Evolutionary conservation across 2,329 filamentous ascomycete species (phyloP), one percentile per base, ranked within the genome.

Genomic region (Nemania abortiva): DNA sequence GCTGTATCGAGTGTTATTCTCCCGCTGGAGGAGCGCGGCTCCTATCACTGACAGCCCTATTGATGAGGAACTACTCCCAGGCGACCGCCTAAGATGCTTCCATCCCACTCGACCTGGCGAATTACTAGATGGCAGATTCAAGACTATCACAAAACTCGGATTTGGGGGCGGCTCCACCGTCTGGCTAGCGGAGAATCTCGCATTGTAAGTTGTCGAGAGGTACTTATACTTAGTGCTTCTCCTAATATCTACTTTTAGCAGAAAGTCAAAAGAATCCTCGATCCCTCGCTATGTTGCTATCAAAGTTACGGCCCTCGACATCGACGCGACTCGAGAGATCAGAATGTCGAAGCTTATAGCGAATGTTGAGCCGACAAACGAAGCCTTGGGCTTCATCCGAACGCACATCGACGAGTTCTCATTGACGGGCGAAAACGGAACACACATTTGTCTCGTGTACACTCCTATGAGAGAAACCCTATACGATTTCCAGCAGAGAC

Each of bases 151-250:
- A 6, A 58, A 58, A 39, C 22, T 58, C 15, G 39, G 39, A 15
- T 31, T 27, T 31, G 55, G 55, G 22, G 15, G 20, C 11, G 24
- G 55, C 22, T 58, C 55, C 2, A 58, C 39, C 55, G 55, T 58
- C 6, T 58, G 55, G 55, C 39, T 58, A 11, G 55, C 55, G 13
- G 55, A 58, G 39, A 50, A 50, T 31, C 20, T 57, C 54, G 6
- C 20, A 13, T 45, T 57, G 54, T 57, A 57, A 27, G 24, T 29
- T 3, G 18, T 7, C 24, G 15, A 6, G 5, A 15, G 6, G n/a
- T 1, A 29, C 15, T 9, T 22, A 22, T 11, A 50, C 54, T 18
- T 45, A 15, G 2, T 45, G n/a, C 2, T 6, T 47, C 13, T 47
- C 34, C 10, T 13, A 37, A 39, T 34, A 24, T 20, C 24, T 37